A percentile compares a stretch with the other conserved stretches of the same genome.
phyloP scores from a whole-genome alignment of 2,329 filamentous ascomycete species.

The Ophiostoma novo-ulmi region DNA sequence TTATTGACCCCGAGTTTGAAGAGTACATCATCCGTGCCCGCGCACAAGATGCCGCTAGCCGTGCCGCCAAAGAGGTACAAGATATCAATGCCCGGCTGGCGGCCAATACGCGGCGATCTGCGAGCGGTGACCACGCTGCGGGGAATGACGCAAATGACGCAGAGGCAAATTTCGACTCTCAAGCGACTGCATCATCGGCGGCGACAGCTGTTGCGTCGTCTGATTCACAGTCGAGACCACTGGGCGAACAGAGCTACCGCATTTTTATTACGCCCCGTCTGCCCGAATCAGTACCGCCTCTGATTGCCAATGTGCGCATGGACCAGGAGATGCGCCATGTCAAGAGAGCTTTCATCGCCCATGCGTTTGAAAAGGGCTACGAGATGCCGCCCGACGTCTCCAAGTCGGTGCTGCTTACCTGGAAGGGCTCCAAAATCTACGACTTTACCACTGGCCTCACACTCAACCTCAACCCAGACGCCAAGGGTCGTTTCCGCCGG shows the following conservation, averaged over 20 bases:
- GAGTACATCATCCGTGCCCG: constrained; percentile 28
- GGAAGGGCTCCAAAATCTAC: constrained; percentile 67
- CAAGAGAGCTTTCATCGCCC: constrained; percentile 62
- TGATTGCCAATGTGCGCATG: constrained; percentile 62
- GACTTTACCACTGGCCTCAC: constrained; percentile 61
- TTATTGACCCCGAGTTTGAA: constrained; percentile 26
- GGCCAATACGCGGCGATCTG: neutral
- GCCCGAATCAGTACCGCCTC: constrained; percentile 7
- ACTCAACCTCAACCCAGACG: constrained; percentile 53
- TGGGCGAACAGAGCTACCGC: constrained; percentile 30
- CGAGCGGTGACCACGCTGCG: neutral
- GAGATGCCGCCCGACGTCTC: constrained; percentile 39
- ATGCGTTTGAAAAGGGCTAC: constrained; percentile 49
- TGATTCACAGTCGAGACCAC: neutral
- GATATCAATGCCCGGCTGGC: constrained; percentile 14
- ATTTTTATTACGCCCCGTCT: constrained; percentile 62
- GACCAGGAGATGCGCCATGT: constrained; percentile 64
- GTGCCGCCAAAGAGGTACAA: constrained; percentile 19
- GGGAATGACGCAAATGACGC: neutral
- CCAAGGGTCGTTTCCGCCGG: constrained; percentile 40
- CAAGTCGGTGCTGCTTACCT: constrained; percentile 72
- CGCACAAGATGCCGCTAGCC: constrained; percentile 23
- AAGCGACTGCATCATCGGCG: neutral
- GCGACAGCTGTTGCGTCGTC: neutral
- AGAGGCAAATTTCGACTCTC: neutral